Evolutionary conservation across 306 rosid genomes (phyloP), one percentile per base, ranked within the genome.

Genomic region (Quercus mongolica): DNA sequence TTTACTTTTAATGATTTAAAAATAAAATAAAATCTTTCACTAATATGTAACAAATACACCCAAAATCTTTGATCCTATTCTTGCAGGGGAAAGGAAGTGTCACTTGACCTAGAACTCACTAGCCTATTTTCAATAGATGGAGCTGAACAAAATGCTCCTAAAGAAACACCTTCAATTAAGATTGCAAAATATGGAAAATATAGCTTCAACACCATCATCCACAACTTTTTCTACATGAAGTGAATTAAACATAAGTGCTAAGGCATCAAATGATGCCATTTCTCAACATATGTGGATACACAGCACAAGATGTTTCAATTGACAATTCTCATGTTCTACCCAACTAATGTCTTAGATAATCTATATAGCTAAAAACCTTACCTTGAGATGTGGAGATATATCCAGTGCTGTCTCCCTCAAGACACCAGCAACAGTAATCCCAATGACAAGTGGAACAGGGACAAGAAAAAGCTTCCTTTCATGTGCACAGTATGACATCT

Each of bases 401-500:
- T 91, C 90, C 35, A 91, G 67, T 25, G 94, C 93, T 23, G 91
- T 86, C 74, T 82, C 89, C 41, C 82, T 88, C 74, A 93, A 83
- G 77, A 85, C 81, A 71, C 88, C 96, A 52, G 98, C 97, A 85
- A 91, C 65, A 67, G 90, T 80, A 71, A 90, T 62, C 82, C 99
- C 99, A 56, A 91, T 25, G 73, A 95, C 79, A 79, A 93, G 46
- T 0, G 92, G 93, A 70, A 91, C 21, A 79, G 94, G 92, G 80
- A 93, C 88, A 13, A 91, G 79, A 83, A 73, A 59, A 38, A 95
- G 89, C 90, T 91, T 95, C 89, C 78, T 84, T 83, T 89, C 83
- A 77, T 85, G 93, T 1, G 97, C 98, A 68, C 97, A 95, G 79
- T 95, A 95, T 35, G 98, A 93, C 90, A 93, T 81, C 88, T 93